A percentile compares a stretch with the other conserved stretches of the same genome.
Conservation (phyloP, 192 early-diverging fungal genomes). For the Coemansia sp. region DNA sequence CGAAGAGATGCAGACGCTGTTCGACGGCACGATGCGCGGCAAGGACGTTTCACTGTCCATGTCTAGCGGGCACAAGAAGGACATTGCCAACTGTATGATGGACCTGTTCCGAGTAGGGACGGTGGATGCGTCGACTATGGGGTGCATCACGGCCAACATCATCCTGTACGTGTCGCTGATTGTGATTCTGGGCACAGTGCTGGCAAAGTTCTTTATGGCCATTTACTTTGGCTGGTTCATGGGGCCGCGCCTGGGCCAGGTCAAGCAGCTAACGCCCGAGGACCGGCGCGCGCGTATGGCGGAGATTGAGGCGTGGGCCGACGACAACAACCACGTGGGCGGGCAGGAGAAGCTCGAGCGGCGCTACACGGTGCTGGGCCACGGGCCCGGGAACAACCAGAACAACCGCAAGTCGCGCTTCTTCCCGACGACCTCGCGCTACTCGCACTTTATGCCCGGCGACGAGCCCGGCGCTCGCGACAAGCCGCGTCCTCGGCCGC, state of each 20-base stretch:
- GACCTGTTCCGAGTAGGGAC: slow-evolving; percentile 77
- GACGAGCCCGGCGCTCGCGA: slow-evolving; percentile 48
- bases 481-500: slow-evolving; percentile 12
- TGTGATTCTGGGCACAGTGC: slow-evolving; percentile 58
- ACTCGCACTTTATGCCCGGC: slow-evolving; percentile 50
- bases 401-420: slow-evolving; percentile 45
- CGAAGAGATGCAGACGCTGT: slow-evolving; percentile 19
- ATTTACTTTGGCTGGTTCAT: slow-evolving; percentile 79
- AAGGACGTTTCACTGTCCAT: slow-evolving; percentile 49
- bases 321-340: slow-evolving; percentile 55
- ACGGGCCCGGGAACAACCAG: slow-evolving; percentile 2
- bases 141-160: slow-evolving; percentile 78
- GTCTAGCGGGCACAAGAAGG: slow-evolving; percentile 49
- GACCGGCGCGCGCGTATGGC: slow-evolving; percentile 62
- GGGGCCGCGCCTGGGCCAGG: slow-evolving; percentile 67
- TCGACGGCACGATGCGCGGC: slow-evolving; percentile 44
- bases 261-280: slow-evolving; percentile 60
- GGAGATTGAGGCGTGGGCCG: slow-evolving; percentile 72
- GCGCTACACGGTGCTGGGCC: slow-evolving; percentile 41
- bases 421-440: slow-evolving; percentile 50
- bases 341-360: slow-evolving; percentile 45
- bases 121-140: slow-evolving; percentile 69
- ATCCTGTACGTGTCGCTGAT: slow-evolving; percentile 73
- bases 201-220: slow-evolving; percentile 70
- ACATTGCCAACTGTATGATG: slow-evolving; percentile 63